Conservation (phyloP, 163 green algal genomes). For the Trebouxia gelatinosa region DNA sequence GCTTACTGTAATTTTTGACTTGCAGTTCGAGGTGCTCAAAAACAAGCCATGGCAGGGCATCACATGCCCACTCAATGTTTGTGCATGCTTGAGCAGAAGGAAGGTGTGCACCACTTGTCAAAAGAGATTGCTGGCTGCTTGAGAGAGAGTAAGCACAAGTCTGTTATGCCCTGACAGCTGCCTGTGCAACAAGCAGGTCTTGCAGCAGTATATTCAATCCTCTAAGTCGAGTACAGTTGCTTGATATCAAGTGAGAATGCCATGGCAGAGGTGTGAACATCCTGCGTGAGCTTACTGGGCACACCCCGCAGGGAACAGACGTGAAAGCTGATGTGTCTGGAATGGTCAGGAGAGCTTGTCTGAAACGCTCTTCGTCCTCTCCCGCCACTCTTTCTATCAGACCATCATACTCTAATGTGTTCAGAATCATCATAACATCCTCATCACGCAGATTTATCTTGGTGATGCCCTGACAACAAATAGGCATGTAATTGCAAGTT, state of each 20-base stretch:
- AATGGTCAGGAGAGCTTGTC: slow-evolving; percentile 34
- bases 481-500: neutral
- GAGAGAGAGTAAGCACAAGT: too few relatives aligned
- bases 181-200: neutral
- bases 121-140: too few relatives aligned
- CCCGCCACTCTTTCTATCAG: slow-evolving; percentile 45
- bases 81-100: neutral
- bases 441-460: slow-evolving; percentile 75
- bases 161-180: too few relatives aligned
- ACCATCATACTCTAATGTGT: slow-evolving; percentile 84
- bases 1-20: neutral
- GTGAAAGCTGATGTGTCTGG: slow-evolving; percentile 65
- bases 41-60: neutral
- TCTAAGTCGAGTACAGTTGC: neutral
- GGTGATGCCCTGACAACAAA: slow-evolving; percentile 51
- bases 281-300: slow-evolving; percentile 56
- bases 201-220: neutral
- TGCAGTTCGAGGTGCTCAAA: neutral
- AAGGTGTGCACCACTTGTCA: neutral
- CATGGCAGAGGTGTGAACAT: neutral
- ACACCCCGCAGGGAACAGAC: slow-evolving; percentile 84
- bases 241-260: neutral
- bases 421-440: slow-evolving; percentile 76
- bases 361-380: slow-evolving; percentile 39
- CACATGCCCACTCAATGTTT: neutral